phyloP scores from a whole-genome alignment of 1,139 yeast genomes.

The Sugiyamaella paludigena region DNA sequence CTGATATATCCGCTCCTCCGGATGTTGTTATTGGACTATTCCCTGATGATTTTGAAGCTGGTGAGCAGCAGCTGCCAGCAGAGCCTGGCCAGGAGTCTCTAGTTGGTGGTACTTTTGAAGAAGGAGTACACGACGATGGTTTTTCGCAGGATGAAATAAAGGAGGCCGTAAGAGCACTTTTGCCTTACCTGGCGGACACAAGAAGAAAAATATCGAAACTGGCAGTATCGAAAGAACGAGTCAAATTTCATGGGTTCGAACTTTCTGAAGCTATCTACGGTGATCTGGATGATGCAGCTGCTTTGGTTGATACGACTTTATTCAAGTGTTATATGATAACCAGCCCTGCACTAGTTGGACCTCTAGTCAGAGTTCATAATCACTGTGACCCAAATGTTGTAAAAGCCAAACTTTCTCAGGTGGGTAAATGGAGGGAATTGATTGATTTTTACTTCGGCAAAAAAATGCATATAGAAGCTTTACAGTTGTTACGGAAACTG shows the following conservation, averaged over 20 bases:
- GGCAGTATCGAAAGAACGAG: conserved; percentile 24
- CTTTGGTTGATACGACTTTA: conserved; percentile 71
- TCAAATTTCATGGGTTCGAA: conserved; percentile 30
- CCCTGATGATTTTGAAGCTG: conserved; percentile 38
- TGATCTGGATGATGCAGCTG: conserved; percentile 43
- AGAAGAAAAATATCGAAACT: conserved; percentile 46
- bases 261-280: conserved; percentile 34
- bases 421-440: conserved; percentile 61
- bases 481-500: conserved; percentile 50
- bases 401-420: conserved; percentile 50
- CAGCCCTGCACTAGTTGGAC: conserved; percentile 74
- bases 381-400: conserved; percentile 68
- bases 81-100: neutral
- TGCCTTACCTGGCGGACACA: conserved; percentile 54
- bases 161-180: conserved; percentile 50
- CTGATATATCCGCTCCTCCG: conserved; percentile 59
- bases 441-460: conserved; percentile 75
- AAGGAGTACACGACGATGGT: neutral
- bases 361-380: conserved; percentile 73
- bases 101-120: neutral
- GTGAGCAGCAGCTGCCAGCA: neutral
- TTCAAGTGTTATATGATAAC: conserved; percentile 69
- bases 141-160: conserved; percentile 17
- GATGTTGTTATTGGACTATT: conserved; percentile 46
- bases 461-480: conserved; percentile 62